phyloP scores from a whole-genome alignment of 2,329 filamentous ascomycete species.

The Paramyrothecium sp. region DNA sequence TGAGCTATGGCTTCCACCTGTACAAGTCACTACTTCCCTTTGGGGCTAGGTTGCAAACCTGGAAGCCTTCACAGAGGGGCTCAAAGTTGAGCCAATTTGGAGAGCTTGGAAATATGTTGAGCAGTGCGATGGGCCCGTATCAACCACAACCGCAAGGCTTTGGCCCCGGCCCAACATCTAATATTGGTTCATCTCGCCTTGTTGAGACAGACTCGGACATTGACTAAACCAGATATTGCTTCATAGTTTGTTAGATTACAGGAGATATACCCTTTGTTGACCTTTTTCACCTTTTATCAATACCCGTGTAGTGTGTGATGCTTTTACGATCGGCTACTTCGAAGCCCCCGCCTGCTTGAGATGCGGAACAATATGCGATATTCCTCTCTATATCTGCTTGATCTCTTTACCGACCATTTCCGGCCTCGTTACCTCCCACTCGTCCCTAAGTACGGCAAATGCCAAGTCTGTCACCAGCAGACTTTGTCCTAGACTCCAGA shows the following conservation, averaged over 20 bases:
- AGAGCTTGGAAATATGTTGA: slow-evolving; percentile 45
- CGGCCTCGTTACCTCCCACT: slow-evolving; percentile 89
- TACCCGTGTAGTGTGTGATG: neutral
- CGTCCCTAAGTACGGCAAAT: slow-evolving; percentile 86
- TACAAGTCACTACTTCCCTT: slow-evolving; percentile 43
- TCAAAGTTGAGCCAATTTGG: slow-evolving; percentile 42
- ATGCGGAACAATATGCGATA: no score
- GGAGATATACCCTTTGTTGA: slow-evolving; percentile 6
- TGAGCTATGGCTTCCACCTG: slow-evolving; percentile 36
- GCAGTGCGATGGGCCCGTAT: slow-evolving; percentile 27
- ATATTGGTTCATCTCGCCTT: slow-evolving; percentile 20
- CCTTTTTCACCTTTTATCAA: neutral
- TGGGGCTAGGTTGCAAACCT: slow-evolving; percentile 42
- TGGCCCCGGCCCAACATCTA: slow-evolving; percentile 4
- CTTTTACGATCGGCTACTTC: no score
- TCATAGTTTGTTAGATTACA: slow-evolving; percentile 8
- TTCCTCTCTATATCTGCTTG: slow-evolving; percentile 66
- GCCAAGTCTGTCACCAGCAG: slow-evolving; percentile 84
- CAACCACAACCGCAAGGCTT: slow-evolving; percentile 10
- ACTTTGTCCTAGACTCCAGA: slow-evolving; percentile 90
- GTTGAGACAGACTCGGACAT: slow-evolving; percentile 34
- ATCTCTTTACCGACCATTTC: slow-evolving; percentile 88
- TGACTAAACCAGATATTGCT: slow-evolving; percentile 18
- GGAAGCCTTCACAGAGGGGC: slow-evolving; percentile 29
- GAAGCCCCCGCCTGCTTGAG: no score